Percentiles rank a stretch among this genome's conserved stretches.
These are phyloP conservation scores for Cryptococcus neoformans DNA, from an alignment of 1,284 basidiomycete species.

Conservation along the genomic window DNA sequence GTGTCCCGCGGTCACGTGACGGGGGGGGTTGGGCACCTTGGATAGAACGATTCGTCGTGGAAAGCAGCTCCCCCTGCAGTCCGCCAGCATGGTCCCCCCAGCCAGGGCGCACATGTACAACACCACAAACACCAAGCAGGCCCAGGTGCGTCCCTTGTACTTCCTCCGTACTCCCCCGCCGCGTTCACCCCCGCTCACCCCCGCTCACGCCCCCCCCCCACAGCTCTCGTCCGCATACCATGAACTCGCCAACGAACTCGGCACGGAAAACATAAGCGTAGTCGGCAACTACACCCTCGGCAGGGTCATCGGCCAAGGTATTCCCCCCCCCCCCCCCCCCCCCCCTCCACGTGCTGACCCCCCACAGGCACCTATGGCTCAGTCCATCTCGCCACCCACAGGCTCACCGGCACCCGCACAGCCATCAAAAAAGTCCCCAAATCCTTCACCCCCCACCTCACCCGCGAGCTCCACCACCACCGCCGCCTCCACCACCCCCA, in stretches of 20 bases:
- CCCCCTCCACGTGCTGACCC: not conserved
- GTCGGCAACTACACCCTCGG: slow-evolving; percentile 96
- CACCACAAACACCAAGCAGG: no score
- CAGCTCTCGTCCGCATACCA: slow-evolving; percentile 94
- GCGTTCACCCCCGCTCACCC: no score
- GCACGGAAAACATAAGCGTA: slow-evolving; percentile 80
- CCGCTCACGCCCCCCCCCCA: no score
- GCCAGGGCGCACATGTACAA: no score
- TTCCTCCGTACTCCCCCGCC: no score
- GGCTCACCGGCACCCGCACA: slow-evolving; percentile 80
- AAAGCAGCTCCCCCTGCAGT: no score
- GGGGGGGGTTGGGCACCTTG: no score
- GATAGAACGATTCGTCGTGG: no score
- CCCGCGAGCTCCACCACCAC: slow-evolving; percentile 97
- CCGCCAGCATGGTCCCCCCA: no score
- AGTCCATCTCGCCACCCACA: slow-evolving; percentile 87
- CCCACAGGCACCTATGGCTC: slow-evolving; percentile 81
- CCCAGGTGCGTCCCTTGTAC: no score
- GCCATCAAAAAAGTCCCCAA: slow-evolving; percentile 99
- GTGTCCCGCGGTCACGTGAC: no score
- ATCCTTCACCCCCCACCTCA: slow-evolving; percentile 80
- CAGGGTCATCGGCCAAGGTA: slow-evolving; percentile 93
- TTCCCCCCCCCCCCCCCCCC: slow-evolving; percentile 24
- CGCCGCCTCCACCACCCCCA: slow-evolving; percentile 93
- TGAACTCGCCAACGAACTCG: slow-evolving; percentile 91